Evolutionary conservation across 2,329 filamentous ascomycete species (phyloP), one percentile per base, ranked within the genome.

Genomic region (Fusarium pseudoanthophilum): DNA sequence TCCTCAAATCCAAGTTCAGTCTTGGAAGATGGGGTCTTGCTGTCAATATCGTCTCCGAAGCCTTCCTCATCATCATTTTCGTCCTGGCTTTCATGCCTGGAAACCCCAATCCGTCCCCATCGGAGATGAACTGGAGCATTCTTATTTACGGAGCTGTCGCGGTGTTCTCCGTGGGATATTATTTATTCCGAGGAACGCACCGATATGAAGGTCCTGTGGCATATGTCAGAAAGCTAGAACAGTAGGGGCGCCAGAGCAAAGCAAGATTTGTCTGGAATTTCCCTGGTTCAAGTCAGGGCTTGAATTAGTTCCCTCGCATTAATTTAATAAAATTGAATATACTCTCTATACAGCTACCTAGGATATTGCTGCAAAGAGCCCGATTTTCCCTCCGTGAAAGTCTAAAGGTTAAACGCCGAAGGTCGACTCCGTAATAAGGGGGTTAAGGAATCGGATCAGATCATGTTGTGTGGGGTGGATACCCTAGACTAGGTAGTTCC

Each of bases 71-170:
- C 2, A n/a, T 76, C 0, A 62, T 76, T 0, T 76, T 76, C 9
- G 60, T 76, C 15, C 63, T 76, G 11, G 74, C 74, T 0, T 76
- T 77, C 1, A 75, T 76, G 74, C 74, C 74, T 7, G 58, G 62
- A 24, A 76, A 75, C 14, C 74, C 72, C 0, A 67, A 70, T 26
- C 74, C 74, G 0, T 55, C 72, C 0, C 21, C 67, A 4, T 30
- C 67, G 3, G 58, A 77, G 49, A 76, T 76, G 74, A 76, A 76
- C 2, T 76, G 74, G 74, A 76, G 67, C 26, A 70, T 72, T 18
- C 40, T 76, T 1, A 76, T 76, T 21, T 77, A 72, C 7, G 64
- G 42, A 0, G 51, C 5, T 1, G 51, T 77, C 4, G 51, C 63
- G 0, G 1, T 76, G 0, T 74, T 74, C 6, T 67, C 67, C 2